Evolutionary conservation across 2,329 filamentous ascomycete species (phyloP).

Genomic region (Arthroderma uncinatum): DNA sequence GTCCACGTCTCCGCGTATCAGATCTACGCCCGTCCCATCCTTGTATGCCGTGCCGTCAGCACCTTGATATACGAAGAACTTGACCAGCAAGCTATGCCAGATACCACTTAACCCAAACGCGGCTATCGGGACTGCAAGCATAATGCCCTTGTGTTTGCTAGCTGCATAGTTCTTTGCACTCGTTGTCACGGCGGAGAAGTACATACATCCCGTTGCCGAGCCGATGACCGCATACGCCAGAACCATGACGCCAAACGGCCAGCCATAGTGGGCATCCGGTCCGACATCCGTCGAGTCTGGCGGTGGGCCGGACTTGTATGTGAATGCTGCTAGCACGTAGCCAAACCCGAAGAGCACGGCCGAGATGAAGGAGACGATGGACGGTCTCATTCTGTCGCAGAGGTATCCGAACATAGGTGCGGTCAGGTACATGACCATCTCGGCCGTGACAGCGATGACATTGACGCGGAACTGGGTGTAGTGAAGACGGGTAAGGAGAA

Average conservation of each 20-base stretch:
- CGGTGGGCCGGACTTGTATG: constrained; percentile 54
- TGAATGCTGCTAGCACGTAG: constrained; percentile 70
- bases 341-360: constrained; percentile 65
- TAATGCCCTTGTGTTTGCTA: constrained; percentile 75
- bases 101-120: constrained; percentile 88
- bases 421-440: constrained; percentile 82
- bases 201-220: constrained; percentile 75
- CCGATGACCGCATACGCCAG: constrained; percentile 74
- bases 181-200: constrained; percentile 80
- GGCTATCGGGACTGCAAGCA: constrained; percentile 81
- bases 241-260: constrained; percentile 74
- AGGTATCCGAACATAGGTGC: constrained; percentile 81
- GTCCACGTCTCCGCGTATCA: constrained; percentile 46
- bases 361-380: constrained; percentile 61
- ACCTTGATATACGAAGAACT: constrained; percentile 32
- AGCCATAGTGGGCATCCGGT: constrained; percentile 36
- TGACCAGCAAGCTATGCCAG: constrained; percentile 87
- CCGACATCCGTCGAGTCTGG: constrained; percentile 37
- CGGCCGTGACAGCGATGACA: constrained; percentile 73
- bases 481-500: constrained; percentile 73
- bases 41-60: constrained; percentile 54
- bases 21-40: constrained; percentile 48
- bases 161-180: constrained; percentile 97
- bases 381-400: constrained; percentile 78
- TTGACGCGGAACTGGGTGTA: constrained; percentile 93